phyloP scores from a whole-genome alignment of 257 asterid genomes.

The Scutellaria galericulata region DNA sequence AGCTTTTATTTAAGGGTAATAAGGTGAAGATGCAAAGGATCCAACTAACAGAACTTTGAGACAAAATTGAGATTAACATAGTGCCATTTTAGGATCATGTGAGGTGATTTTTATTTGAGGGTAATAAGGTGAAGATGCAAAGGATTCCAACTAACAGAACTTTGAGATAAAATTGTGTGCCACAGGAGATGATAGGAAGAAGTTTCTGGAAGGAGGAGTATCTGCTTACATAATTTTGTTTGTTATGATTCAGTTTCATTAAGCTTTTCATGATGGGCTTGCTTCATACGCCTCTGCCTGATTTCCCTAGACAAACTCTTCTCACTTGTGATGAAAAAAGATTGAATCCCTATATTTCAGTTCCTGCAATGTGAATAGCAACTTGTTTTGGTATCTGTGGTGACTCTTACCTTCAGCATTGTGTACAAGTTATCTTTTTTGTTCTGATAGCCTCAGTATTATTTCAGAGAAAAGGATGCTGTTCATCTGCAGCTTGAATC shows the following conservation, averaged over 20 bases:
- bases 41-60: conserved; percentile 7
- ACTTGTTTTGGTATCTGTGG: conserved; percentile 10
- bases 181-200: not conserved
- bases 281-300: conserved; percentile 29
- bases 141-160: conserved; percentile 14
- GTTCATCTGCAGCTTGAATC: conserved; percentile 89
- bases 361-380: conserved; percentile 18
- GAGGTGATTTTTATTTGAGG: conserved; percentile 2
- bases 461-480: conserved; percentile 80
- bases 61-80: not conserved
- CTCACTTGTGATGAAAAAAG: not conserved
- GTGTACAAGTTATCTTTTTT: conserved; percentile 25
- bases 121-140: not conserved
- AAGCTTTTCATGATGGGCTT: conserved; percentile 25
- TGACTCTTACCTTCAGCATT: conserved; percentile 7
- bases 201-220: not conserved
- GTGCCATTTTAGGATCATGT: not conserved
- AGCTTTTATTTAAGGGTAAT: not conserved
- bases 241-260: not conserved
- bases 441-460: conserved; percentile 35
- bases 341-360: conserved; percentile 5
- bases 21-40: not conserved
- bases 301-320: conserved; percentile 18
- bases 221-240: not conserved
- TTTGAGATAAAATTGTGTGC: not conserved